These are phyloP conservation scores for Jamesozyma gamospora DNA, from an alignment of 805 yeast genomes.

Conservation along the genomic window DNA sequence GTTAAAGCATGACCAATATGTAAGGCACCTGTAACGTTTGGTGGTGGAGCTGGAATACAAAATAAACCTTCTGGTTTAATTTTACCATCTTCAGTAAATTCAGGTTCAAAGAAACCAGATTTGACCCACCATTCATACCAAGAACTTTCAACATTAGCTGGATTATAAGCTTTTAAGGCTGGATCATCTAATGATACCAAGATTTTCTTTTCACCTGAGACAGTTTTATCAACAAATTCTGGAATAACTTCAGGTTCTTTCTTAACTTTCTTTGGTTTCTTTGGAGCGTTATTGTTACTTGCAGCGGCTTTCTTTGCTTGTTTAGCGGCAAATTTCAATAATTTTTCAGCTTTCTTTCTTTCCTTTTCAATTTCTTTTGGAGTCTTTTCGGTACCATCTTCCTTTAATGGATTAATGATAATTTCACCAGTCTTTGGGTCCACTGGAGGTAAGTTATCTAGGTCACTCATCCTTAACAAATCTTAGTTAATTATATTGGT, in stretches of 20 bases:
- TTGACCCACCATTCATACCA: constrained; percentile 98
- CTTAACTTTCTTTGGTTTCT: constrained; percentile 49
- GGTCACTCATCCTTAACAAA: constrained; percentile 22
- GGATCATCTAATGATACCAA: constrained; percentile 85
- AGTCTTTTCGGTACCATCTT: constrained; percentile 47
- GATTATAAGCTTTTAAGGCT: constrained; percentile 87
- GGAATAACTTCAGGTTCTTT: constrained; percentile 64
- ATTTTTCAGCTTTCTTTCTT: constrained; percentile 77
- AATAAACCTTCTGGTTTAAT: constrained; percentile 75
- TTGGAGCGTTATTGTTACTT: constrained; percentile 47
- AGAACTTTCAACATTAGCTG: constrained; percentile 85
- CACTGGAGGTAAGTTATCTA: constrained; percentile 27
- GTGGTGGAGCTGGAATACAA: constrained; percentile 97
- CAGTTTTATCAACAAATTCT: constrained; percentile 77
- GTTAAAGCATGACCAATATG: constrained; percentile 98
- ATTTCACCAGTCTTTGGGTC: constrained; percentile 31
- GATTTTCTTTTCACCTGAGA: constrained; percentile 83
- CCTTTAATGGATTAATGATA: constrained; percentile 31
- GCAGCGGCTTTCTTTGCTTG: constrained; percentile 43
- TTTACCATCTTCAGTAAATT: constrained; percentile 63
- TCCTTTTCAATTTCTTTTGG: constrained; percentile 80
- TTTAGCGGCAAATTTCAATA: constrained; percentile 79
- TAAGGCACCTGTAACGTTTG: constrained; percentile 96
- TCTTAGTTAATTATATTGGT: no score
- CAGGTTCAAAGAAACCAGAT: constrained; percentile 82